Percentiles rank a stretch among this genome's conserved stretches.
These are phyloP conservation scores for Berberis thunbergii DNA, from an alignment of 164 flowering plant genomes.

Conservation along the genomic window DNA sequence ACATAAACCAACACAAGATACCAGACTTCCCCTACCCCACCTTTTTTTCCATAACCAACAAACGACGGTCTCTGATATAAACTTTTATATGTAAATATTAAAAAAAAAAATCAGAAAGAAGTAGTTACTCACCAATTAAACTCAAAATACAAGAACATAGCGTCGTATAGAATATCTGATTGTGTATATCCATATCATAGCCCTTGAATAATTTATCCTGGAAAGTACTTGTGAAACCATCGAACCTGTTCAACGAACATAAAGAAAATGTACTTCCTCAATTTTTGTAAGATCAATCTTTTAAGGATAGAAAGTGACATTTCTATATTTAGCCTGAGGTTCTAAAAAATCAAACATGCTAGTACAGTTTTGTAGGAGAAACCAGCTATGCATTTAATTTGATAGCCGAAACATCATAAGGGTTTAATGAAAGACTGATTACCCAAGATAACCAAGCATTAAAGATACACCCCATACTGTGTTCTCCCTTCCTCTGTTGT, in stretches of 20 bases:
- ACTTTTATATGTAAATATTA: too few relatives aligned
- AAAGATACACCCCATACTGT: constrained; percentile 92
- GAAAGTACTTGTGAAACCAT: constrained; percentile 97
- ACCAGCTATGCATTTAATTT: too few relatives aligned
- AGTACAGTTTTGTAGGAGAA: too few relatives aligned
- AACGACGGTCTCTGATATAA: too few relatives aligned
- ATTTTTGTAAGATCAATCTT: neutral
- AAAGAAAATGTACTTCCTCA: neutral
- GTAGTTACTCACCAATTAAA: constrained; percentile 48
- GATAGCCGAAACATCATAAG: too few relatives aligned
- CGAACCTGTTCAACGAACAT: constrained; percentile 49
- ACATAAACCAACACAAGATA: too few relatives aligned
- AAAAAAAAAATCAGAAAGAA: neutral
- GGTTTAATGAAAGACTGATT: constrained; percentile 6
- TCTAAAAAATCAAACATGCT: too few relatives aligned
- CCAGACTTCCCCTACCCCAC: too few relatives aligned
- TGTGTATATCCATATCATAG: constrained; percentile 94
- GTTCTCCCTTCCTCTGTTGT: constrained; percentile 73
- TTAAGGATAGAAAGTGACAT: neutral
- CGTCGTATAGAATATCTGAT: constrained; percentile 95
- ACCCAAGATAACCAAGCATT: constrained; percentile 97
- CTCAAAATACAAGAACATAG: constrained; percentile 89
- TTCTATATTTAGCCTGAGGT: too few relatives aligned
- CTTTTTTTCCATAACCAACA: too few relatives aligned
- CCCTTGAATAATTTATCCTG: constrained; percentile 96